Evolutionary conservation across 1,139 yeast species (phyloP).

Genomic region (Nematodospora anomalae): DNA sequence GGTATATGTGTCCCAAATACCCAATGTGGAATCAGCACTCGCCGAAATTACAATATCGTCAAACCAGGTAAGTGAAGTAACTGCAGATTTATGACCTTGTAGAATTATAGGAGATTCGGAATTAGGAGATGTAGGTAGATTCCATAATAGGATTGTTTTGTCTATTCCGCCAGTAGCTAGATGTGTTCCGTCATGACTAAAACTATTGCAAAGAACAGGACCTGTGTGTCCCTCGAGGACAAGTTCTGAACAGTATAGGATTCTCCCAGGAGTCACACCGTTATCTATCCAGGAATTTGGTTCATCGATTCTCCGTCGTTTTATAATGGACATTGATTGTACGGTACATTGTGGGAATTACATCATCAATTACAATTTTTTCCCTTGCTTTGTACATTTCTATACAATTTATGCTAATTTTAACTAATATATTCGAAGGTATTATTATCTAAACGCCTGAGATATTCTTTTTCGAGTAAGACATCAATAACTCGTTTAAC

Average conservation of each 20-base stretch:
- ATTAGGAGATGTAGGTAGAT: constrained; percentile 28
- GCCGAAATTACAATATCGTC: constrained; percentile 38
- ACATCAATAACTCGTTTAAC: constrained; percentile 85
- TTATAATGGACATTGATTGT: background rate
- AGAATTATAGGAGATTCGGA: constrained; percentile 32
- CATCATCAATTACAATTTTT: background rate
- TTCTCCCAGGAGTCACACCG: constrained; percentile 9
- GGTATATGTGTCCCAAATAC: constrained; percentile 56
- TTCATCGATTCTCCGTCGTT: background rate
- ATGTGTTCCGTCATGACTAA: constrained; percentile 40
- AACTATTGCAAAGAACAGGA: constrained; percentile 44
- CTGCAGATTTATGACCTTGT: constrained; percentile 51
- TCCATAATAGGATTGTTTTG: constrained; percentile 47
- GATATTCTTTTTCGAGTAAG: constrained; percentile 82
- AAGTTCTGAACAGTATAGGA: constrained; percentile 4
- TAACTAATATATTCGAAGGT: constrained; percentile 78
- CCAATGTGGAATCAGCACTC: constrained; percentile 54
- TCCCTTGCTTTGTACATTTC: background rate
- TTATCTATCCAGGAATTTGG: background rate
- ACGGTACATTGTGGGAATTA: too few relatives aligned
- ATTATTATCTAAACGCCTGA: constrained; percentile 73
- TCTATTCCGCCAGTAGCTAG: constrained; percentile 59
- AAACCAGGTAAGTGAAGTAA: constrained; percentile 52
- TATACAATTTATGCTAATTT: background rate
- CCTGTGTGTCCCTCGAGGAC: constrained; percentile 47